A percentile compares a stretch with the other conserved stretches of the same genome.
phyloP scores from a whole-genome alignment of 164 flowering plant species.

The Tinospora cordifolia region DNA sequence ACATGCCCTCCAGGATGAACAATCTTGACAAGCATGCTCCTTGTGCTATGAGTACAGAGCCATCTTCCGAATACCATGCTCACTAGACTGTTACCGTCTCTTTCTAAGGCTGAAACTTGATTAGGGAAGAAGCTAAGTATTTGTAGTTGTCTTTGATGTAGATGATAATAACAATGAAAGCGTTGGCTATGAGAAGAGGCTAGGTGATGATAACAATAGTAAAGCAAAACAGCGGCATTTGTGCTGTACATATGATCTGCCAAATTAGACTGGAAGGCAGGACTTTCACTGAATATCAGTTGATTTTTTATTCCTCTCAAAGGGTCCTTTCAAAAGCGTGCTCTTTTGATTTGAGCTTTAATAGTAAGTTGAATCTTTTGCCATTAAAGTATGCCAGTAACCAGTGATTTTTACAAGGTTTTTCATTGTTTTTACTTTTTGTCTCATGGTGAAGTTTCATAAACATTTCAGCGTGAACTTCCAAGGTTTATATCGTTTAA shows the following conservation, averaged over 20 bases:
- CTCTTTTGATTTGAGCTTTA: neutral
- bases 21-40: slow-evolving; percentile 42
- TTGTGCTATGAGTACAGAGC: slow-evolving; percentile 38
- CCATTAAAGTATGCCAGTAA: neutral
- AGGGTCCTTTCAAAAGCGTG: too few species aligned
- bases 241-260: too few species aligned
- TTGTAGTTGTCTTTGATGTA: neutral
- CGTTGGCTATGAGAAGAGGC: too few species aligned
- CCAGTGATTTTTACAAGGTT: neutral
- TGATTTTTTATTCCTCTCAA: too few species aligned
- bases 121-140: neutral
- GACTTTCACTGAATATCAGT: too few species aligned
- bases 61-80: slow-evolving; percentile 30
- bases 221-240: neutral
- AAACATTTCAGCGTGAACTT: neutral
- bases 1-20: slow-evolving; percentile 59
- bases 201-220: neutral
- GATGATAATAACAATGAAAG: neutral
- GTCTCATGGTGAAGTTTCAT: too few species aligned
- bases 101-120: neutral
- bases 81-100: neutral
- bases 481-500: neutral
- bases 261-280: too few species aligned
- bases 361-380: neutral
- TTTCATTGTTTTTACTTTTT: too few species aligned